Base-by-base conservation (phyloP, 176 grass and related monocot species). In the Oryza glumipatula region DNA sequence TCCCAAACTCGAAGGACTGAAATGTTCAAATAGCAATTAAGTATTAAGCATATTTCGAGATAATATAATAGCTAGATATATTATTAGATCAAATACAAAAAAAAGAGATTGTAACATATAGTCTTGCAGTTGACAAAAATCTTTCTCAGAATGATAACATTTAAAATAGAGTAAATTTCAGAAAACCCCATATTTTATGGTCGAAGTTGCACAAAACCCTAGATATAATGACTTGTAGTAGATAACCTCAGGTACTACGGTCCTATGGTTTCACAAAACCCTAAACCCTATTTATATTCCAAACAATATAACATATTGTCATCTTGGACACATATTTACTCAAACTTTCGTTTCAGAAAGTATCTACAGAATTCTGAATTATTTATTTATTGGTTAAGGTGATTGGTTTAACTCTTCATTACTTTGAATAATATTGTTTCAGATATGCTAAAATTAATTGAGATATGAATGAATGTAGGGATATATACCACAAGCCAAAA, bases 1-100 rank as follows among this genome's bases (percentile, higher is more conserved):
- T 99, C 97, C 97, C 96, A 99, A 3, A 99, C 88, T 82, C 97
- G 97, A 88, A 99, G 97, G 80, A 96, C 97, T 99, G 90, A 70
- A 88, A 94, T 78, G 24, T 88, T 81, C 45, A 85, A 83, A 83
- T 41, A 85, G 32, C 47, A 87, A 75, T 67, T 76, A 84, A 78
- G 73, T 48, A 44, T 38, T 86, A 51, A 87, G 47, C 30, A 83
- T 70, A 68, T 72, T 73, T 74, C 46, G 16, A 80, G 17, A 80
- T 48, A 71, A 76, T 14, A 46, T 81, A 72, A 76, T 80, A 45
- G 77, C 17, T 45, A 19, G 4, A 67, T 56, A 73, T 46, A 21
- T 88, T 38, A 49, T 9, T 64, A 68, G 26, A 46, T 65, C 39
- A 15, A 83, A 39, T 68, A 52, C 74, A 47, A 54, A 83, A 78